Base-by-base conservation (phyloP, 768 basidiomycete species). In the Pleurotus tuber-regium region DNA sequence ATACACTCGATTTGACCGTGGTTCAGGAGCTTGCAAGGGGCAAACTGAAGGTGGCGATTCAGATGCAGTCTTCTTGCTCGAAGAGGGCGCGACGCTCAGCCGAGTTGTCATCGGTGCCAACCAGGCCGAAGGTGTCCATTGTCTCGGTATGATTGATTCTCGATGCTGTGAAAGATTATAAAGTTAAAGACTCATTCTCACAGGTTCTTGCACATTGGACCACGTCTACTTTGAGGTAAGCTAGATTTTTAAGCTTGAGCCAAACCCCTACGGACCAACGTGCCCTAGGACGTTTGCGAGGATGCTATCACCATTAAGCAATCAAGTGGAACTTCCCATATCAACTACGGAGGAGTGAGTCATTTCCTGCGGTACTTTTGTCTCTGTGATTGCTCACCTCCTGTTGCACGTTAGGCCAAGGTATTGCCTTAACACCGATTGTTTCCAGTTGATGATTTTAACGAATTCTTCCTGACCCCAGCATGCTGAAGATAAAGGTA, bases 291-390 rank as follows among this genome's bases (percentile, higher is more conserved):
- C 53, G 68, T 70, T 21, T 70, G 69, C 44, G 67, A 71, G 53
- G 67, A 72, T 52, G 70, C 70, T 26, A 70, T 71, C 23, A 71
- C 72, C 8, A 67, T 74, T 62, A 72, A 71, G 50, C 71, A 73
- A 49, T 67, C 42, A 33, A 66, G 65, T 38, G 71, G 66, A 24
- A 69, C 64, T 18, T 69, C 65, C 49, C 64, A 43, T 48, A 69
- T 71, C 44, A 70, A 68, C 56, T 69, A 68, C 24, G 70, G 70
- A 41, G 70, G 70, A 24, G 70, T 69, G 62, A 53, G 65, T 67
- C 12, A 23, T 29, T 8, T 16, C 48, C 16, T n/a, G n/a, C n/a
- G n/a, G n/a, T 3, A 40, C 18, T 21, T n/a, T 12, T 35, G 1
- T 26, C 10, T 29, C 36, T 11, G 5, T 5, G 12, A 29, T 29